Base-by-base conservation (phyloP, 805 yeast species). In the Wickerhamomyces mucosus region DNA sequence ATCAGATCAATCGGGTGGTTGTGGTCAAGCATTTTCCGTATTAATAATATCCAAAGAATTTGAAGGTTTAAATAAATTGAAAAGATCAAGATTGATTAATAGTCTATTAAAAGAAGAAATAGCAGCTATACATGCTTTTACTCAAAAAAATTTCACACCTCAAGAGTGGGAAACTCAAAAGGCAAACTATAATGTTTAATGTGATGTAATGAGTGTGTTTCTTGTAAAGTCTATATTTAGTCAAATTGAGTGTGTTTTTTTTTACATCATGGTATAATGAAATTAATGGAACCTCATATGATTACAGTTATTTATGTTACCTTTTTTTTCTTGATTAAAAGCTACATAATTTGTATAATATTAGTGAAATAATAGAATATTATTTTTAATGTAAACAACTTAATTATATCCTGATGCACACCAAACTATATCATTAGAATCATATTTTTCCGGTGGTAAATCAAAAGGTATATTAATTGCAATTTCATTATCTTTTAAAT, bases 1-100 rank as follows among this genome's bases (percentile, higher is more conserved):
- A 6, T 78, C 71, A 38, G 94, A 83, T 42, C 70, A 75, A 64
- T 75, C 78, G 9, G 55, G 55, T 12, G 99, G 99, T 2, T 92
- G 99, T 58, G 99, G 99, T 5, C 96, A 89, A 55, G 95, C 97
- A 3, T 89, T 88, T 56, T 95, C 94, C 23, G 95, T 86, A 21
- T 70, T 83, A 6, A 88, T 94, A 18, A 95, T 92, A 65, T 57
- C 77, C 6, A 67, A 73, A 27, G 50, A 63, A 15, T 92, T 94
- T 55, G 55, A 65, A 37, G 92, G 92, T 16, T 84, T 85, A 59
- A 85, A 84, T 58, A 82, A 81, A 53, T 63, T 92, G 30, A 72
- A 76, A 63, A 71, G 99, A 50, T 95, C 89, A 46, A 65, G 97
- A 42, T 48, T 86, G 43, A 95, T 94, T 29, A 92, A 92, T 55